Base-by-base conservation (phyloP, 106 monocot species). In the Allium sativum region DNA sequence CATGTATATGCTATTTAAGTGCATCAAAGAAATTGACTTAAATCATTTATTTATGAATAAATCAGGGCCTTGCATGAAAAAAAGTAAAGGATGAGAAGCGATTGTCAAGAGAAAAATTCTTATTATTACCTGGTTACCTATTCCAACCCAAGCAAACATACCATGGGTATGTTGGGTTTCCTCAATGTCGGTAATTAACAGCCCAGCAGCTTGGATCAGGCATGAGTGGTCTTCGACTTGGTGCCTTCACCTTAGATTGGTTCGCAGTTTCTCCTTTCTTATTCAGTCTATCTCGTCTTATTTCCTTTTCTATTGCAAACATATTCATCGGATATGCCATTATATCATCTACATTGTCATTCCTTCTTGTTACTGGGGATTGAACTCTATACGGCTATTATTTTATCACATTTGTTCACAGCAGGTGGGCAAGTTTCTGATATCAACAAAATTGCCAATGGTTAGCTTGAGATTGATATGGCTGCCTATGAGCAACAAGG, bases 171-270 rank as follows among this genome's bases (percentile, higher is more conserved):
- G 94, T 72, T 90, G 83, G 89, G 68, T 56, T 3, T 94, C 86
- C 76, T 76, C 89, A 47, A 80, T 79, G 21, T 90, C 89, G 0
- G 88, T 94, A 59, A n/a, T n/a, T n/a, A n/a, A 89, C 83, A 8
- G 94, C 89, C 44, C 94, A 94, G 55, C 94, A 94, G 74, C 73
- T 94, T 2, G 94, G 90, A 1, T 95, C 94, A 0, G 94, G 94
- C 48, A 74, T 83, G 76, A 75, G 55, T 15, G 94, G 94, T n/a
- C 76, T 95, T 0, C 86, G 86, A 45, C 4, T 95, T 1, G 90
- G 83, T 0, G 86, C 94, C 59, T 71, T 95, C 74, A 90, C 94
- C 10, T 78, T 95, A 3, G 94, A 95, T 67, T 95, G 94, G 94
- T 56, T 77, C 0, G 69, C 90, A 3, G 72, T 90, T 22, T 73